Percentiles rank a stretch among this genome's conserved stretches.
Conservation (phyloP, 495 filamentous ascomycete genomes). For the Delitschia confertaspora region DNA sequence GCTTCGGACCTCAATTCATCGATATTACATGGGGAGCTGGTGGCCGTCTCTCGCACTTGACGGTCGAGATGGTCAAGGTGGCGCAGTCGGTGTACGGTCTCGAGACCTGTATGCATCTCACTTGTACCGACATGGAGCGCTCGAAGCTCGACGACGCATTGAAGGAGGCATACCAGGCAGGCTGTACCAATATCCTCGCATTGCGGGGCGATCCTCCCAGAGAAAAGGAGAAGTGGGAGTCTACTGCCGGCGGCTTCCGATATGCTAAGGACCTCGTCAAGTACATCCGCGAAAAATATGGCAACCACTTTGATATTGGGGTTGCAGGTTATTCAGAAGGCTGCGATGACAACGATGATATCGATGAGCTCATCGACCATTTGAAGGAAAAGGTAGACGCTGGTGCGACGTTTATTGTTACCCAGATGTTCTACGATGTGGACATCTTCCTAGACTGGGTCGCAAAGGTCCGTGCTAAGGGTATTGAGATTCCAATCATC, state of each 20-base stretch:
- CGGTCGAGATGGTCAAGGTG: conserved; percentile 94
- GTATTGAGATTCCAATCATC: conserved; percentile 83
- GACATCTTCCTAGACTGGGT: conserved; percentile 94
- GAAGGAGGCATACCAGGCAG: conserved; percentile 80
- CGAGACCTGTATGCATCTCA: conserved; percentile 98
- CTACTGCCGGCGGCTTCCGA: conserved; percentile 71
- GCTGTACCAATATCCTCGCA: conserved; percentile 96
- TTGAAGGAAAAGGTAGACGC: conserved; percentile 97
- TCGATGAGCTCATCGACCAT: conserved; percentile 77
- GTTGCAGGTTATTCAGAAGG: conserved; percentile 97
- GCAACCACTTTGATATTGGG: conserved; percentile 94
- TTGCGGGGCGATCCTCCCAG: conserved; percentile 90
- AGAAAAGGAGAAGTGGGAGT: conserved; percentile 90
- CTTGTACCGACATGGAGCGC: conserved; percentile 94
- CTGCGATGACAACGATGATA: conserved; percentile 81
- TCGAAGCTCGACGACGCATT: conserved; percentile 86
- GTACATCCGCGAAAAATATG: conserved; percentile 83
- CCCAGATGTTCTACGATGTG: conserved; percentile 98
- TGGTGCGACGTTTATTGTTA: conserved; percentile 86
- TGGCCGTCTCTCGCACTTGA: conserved; percentile 79
- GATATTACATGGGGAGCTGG: conserved; percentile 99
- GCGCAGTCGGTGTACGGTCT: conserved; percentile 94
- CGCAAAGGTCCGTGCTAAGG: conserved; percentile 67
- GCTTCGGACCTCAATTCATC: conserved; percentile 85
- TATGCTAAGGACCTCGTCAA: conserved; percentile 92